Conservation (phyloP, 108 stramenopile genomes). For the Stephanodiscus minutulus region DNA sequence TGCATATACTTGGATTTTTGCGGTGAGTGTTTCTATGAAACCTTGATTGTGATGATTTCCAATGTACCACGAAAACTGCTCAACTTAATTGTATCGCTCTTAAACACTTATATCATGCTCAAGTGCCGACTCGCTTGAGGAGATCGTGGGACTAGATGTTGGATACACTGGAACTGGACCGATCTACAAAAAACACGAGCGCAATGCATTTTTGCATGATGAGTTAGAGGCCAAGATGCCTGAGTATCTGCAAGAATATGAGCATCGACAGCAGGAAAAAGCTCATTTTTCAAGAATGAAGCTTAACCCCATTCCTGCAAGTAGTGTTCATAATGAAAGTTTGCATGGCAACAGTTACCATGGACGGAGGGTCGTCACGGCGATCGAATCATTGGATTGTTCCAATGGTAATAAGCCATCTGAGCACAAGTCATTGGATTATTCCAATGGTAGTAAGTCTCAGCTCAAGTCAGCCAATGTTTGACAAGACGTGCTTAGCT, state of each 20-base stretch:
- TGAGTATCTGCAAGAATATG: slow-evolving; percentile 31
- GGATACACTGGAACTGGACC: slow-evolving; percentile 61
- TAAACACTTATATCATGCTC: not conserved
- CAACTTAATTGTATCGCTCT: not conserved
- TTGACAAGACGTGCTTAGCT: not conserved
- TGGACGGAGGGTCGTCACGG: slow-evolving; percentile 4
- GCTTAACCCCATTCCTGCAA: not conserved
- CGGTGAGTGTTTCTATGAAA: slow-evolving; percentile 42
- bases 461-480: too few relatives aligned
- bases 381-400: slow-evolving; percentile 11
- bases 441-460: not conserved
- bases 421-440: not conserved
- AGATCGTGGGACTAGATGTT: slow-evolving; percentile 74
- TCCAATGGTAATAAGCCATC: too few relatives aligned
- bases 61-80: not conserved
- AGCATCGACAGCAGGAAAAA: slow-evolving; percentile 25
- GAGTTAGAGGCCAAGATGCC: slow-evolving; percentile 20
- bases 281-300: not conserved
- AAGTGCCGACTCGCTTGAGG: slow-evolving; percentile 73
- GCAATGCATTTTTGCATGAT: slow-evolving; percentile 29
- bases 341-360: slow-evolving; percentile 10
- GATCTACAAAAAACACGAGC: slow-evolving; percentile 12
- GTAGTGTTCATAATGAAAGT: slow-evolving; percentile 4
- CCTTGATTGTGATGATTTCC: not conserved
- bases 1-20: slow-evolving; percentile 76